Evolutionary conservation across 1,284 basidiomycete genomes (phyloP), one percentile per base, ranked within the genome.

Genomic region (Kwoniella shivajii): DNA sequence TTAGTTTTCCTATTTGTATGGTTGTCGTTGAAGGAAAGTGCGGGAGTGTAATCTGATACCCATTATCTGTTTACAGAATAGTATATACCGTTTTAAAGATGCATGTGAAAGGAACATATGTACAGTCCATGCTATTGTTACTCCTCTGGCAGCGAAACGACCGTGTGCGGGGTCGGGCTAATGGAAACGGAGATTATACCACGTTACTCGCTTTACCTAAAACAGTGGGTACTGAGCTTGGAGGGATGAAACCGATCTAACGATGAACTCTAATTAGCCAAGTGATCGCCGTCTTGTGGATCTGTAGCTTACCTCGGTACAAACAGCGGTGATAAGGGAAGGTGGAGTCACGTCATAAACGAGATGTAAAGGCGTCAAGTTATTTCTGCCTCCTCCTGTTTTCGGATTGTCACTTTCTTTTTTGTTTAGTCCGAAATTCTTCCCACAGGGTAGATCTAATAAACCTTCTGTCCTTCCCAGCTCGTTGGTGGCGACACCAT

Each of bases 401-500:
- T 26, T 45, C 14, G 29, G 18, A 10, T 26, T 30, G 9, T n/a
- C 13, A 48, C n/a, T 36, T 9, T 50, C 18, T 22, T 36, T 24
- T 31, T n/a, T 6, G 57, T 71, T 78, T 60, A 53, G 31, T 22
- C 50, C 31, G 31, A 45, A 49, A 41, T 38, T 52, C 38, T 54
- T 56, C 18, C 65, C 61, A 30, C 43, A 57, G 3, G 70, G 67
- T 24, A 72, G 45, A 29, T 53, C 33, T 20, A 71, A 50, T 18
- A 75, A 44, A 24, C 47, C 60, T 1, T 58, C 59, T 10, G 56
- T 48, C 82, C 72, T 67, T 88, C 93, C 92, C 33, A 96, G 81
- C 78, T 99, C 96, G 74, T 99, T 99, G 75, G 90, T 92, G 29
- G 91, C 92, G 64, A 99, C 92, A 30, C 89, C 89, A 77, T 99